phyloP scores from a whole-genome alignment of 768 basidiomycete genomes.

The Russula lepida region DNA sequence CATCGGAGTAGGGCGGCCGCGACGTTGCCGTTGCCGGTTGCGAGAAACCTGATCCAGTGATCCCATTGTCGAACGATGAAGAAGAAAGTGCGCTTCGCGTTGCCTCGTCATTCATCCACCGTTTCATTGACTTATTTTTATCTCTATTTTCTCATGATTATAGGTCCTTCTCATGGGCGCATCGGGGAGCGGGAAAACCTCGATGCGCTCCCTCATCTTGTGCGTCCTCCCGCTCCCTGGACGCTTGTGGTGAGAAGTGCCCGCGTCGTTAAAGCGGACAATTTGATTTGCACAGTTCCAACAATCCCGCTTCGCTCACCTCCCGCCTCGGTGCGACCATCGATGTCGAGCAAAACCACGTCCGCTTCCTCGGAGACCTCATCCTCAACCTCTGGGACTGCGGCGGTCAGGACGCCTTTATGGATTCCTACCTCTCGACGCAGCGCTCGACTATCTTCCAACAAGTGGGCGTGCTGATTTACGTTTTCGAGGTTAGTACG shows the following conservation, averaged over 20 bases:
- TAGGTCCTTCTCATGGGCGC: constrained; percentile 98
- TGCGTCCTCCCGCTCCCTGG: constrained; percentile 37
- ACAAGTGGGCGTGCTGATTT: constrained; percentile 95
- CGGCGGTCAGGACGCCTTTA: constrained; percentile 96
- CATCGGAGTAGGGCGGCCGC: not conserved
- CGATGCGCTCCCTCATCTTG: constrained; percentile 99
- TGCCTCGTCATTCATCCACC: not conserved
- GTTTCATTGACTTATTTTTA: not conserved
- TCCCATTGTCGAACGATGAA: constrained; percentile 24
- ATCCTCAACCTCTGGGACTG: constrained; percentile 98
- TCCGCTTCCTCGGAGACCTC: constrained; percentile 92
- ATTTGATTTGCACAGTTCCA: constrained; percentile 48
- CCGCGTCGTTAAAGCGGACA: not conserved
- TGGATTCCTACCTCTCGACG: constrained; percentile 90
- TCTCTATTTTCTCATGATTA: not conserved
- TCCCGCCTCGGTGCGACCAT: constrained; percentile 91
- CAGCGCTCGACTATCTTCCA: constrained; percentile 94
- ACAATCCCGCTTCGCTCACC: constrained; percentile 89
- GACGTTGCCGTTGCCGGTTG: not conserved
- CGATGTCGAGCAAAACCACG: constrained; percentile 96
- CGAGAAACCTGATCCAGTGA: not conserved
- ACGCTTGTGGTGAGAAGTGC: constrained; percentile 1
- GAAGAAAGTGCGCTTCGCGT: constrained; percentile 28
- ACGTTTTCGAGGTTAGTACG: constrained; percentile 94
- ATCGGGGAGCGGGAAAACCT: constrained; percentile 90